These are phyloP conservation scores for Thinopyrum elongatum DNA, from an alignment of 176 grass and related monocot species.

Conservation along the genomic window DNA sequence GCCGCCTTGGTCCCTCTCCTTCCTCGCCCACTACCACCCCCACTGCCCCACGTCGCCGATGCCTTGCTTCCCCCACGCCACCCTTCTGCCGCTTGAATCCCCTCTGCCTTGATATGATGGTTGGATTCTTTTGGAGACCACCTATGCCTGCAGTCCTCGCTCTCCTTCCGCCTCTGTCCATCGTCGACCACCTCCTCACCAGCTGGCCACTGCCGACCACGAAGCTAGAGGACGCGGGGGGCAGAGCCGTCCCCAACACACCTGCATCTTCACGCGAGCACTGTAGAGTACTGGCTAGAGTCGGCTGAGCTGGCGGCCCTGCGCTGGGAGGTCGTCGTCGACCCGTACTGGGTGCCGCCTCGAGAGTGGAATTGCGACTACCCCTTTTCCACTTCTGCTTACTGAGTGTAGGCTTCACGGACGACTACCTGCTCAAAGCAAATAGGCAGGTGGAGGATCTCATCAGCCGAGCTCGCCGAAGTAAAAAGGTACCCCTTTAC, in stretches of 20 bases:
- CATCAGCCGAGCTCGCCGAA: not conserved
- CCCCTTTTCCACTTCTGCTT: not conserved
- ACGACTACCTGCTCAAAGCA: not conserved
- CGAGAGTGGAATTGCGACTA: constrained; percentile 55
- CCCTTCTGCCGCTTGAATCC: no score
- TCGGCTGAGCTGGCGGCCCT: constrained; percentile 43
- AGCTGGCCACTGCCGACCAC: rapidly evolving
- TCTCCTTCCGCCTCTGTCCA: no score
- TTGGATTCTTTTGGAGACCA: no score
- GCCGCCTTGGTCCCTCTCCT: no score
- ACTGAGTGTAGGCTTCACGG: not conserved
- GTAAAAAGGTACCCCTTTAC: constrained; percentile 28
- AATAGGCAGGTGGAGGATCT: constrained; percentile 36
- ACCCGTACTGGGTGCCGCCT: constrained; percentile 57
- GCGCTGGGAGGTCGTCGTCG: constrained; percentile 41
- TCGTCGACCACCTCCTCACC: no score
- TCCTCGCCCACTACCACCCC: no score
- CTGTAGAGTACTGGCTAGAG: constrained; percentile 74
- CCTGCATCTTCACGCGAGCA: not conserved
- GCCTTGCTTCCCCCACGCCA: no score
- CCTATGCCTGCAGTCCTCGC: no score
- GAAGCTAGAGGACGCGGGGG: no score
- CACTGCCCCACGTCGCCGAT: no score
- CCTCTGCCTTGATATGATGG: no score
- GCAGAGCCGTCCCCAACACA: no score